Evolutionary conservation across 2,329 filamentous ascomycete genomes (phyloP), one percentile per base, ranked within the genome.

Genomic region (Paracoccidioides brasiliensis): DNA sequence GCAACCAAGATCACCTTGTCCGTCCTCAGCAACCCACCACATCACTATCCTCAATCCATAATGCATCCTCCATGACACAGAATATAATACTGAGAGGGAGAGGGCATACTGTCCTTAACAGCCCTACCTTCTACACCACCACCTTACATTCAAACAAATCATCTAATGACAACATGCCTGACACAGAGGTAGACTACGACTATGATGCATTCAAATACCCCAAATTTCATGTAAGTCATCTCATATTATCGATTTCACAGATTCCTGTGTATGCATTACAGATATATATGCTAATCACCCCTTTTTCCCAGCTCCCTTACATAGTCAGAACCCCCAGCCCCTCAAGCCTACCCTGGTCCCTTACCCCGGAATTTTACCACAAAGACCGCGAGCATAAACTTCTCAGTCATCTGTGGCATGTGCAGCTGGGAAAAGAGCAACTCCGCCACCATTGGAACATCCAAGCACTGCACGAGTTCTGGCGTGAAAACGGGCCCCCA

Each of bases 401-500:
- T 45, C 60, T 64, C n/a, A 38, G 40, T 3, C 46, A 63, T 40
- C 49, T 64, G 15, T 64, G 62, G 61, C 42, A 55, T 15, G 55
- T 61, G 10, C 62, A 64, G 45, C 57, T 64, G 6, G 56, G 53
- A 1, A 33, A 54, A 33, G 30, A 55, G 4, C 46, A 50, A 15
- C 51, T 44, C 14, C 54, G 59, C n/a, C 55, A 59, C 32, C 15
- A 50, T 9, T 54, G 55, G 56, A 62, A 60, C 33, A 55, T 64
- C 28, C 38, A 52, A 43, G 55, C 52, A 10, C 60, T 61, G 2
- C 52, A 62, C 33, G 45, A 55, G 9, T 63, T 61, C 43, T 64
- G 62, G 62, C 55, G 54, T 6, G 56, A 59, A 22, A 22, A 40
- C 14, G 53, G 55, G 3, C 55, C 43, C 2, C 45, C 48, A 9